phyloP scores from a whole-genome alignment of 2,329 filamentous ascomycete genomes.

The Talaromyces marneffei region DNA sequence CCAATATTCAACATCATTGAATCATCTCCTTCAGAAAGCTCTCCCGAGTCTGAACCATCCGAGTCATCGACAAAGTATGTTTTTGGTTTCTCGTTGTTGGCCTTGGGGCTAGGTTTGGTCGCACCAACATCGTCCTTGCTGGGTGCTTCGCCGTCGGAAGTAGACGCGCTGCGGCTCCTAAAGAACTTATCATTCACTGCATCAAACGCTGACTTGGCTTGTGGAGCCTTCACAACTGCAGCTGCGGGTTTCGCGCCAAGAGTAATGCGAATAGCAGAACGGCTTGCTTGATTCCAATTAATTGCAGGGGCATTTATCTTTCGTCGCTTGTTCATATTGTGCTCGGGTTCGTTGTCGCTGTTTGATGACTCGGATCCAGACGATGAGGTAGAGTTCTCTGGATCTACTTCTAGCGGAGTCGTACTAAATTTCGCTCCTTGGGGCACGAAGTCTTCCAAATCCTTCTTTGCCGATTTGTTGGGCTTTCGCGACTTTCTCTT shows the following conservation, averaged over 20 bases:
- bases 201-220: constrained; percentile 25
- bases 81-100: not conserved
- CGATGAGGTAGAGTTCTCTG: constrained; percentile 25
- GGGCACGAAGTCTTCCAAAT: constrained; percentile 34
- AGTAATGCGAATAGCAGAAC: constrained; percentile 38
- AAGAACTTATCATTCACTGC: constrained; percentile 34
- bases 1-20: constrained; percentile 41
- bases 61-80: constrained; percentile 23
- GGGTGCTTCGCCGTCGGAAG: constrained; percentile 14
- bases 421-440: constrained; percentile 32
- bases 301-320: constrained; percentile 25
- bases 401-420: constrained; percentile 29
- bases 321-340: constrained; percentile 12
- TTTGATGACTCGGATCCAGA: constrained; percentile 24
- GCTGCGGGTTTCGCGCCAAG: constrained; percentile 28
- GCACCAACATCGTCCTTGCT: constrained; percentile 3
- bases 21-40: constrained; percentile 33
- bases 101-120: not conserved
- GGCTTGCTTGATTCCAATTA: constrained; percentile 44
- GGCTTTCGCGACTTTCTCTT: constrained; percentile 27
- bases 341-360: constrained; percentile 16
- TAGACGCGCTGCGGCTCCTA: constrained; percentile 33
- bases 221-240: constrained; percentile 15
- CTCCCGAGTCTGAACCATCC: constrained; percentile 23
- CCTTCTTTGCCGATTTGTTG: constrained; percentile 18